These are phyloP conservation scores for Schwanniomyces pseudopolymorphus DNA, from an alignment of 805 yeast genomes.

Conservation along the genomic window DNA sequence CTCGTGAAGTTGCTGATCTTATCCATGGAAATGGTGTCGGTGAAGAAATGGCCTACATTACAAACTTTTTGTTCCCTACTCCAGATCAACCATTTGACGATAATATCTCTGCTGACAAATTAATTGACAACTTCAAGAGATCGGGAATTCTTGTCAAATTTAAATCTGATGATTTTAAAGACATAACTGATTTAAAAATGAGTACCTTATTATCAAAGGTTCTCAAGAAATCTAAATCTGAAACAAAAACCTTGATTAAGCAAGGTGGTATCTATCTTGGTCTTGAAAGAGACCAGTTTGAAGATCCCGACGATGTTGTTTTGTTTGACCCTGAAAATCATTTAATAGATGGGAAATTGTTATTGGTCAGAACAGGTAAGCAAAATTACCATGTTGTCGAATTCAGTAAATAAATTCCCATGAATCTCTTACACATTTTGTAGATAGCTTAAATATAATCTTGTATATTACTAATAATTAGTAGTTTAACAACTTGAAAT, in stretches of 20 bases:
- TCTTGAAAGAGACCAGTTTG: conserved; percentile 49
- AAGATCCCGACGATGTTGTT: conserved; percentile 48
- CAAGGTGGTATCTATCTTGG: conserved; percentile 79
- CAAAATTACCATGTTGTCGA: conserved; percentile 60
- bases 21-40: conserved; percentile 84
- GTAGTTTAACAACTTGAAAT: conserved; percentile 10
- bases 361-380: conserved; percentile 77
- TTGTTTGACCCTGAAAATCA: conserved; percentile 46
- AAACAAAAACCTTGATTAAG: conserved; percentile 58
- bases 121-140: conserved; percentile 54
- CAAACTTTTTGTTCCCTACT: conserved; percentile 65
- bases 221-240: conserved; percentile 51
- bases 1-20: conserved; percentile 81
- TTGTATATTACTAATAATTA: conserved; percentile 1
- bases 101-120: conserved; percentile 44
- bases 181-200: conserved; percentile 41
- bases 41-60: conserved; percentile 60
- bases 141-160: conserved; percentile 54
- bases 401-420: conserved; percentile 12
- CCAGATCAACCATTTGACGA: conserved; percentile 51
- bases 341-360: conserved; percentile 56
- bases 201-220: conserved; percentile 52
- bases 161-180: conserved; percentile 29
- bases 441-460: conserved; percentile 1
- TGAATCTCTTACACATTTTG: neutral